phyloP scores from a whole-genome alignment of 1,139 yeast species.

The Geotrichum carabidarum region DNA sequence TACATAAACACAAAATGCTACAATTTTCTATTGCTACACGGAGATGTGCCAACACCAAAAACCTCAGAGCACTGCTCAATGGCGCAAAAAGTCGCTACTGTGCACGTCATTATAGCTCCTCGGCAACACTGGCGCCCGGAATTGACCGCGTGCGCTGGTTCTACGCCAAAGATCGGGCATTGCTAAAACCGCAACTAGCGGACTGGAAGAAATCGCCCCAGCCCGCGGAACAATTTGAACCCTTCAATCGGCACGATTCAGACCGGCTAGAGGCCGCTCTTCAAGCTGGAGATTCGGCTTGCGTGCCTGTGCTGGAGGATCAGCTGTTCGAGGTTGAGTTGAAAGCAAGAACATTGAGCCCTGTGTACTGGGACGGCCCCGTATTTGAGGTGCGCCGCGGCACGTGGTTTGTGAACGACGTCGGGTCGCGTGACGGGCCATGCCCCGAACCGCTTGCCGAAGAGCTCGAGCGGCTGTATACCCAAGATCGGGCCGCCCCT shows the following conservation, averaged over 20 bases:
- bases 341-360: constrained; percentile 48
- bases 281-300: constrained; percentile 23
- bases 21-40: too few relatives aligned
- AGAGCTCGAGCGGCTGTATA: constrained; percentile 57
- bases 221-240: constrained; percentile 56
- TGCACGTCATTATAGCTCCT: too few relatives aligned
- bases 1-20: too few relatives aligned
- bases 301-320: constrained; percentile 73
- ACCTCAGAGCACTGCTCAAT: too few relatives aligned
- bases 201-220: constrained; percentile 35
- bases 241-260: constrained; percentile 65
- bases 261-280: constrained; percentile 52
- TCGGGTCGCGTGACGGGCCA: constrained; percentile 45
- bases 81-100: too few relatives aligned
- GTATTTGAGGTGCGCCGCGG: constrained; percentile 79
- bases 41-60: too few relatives aligned
- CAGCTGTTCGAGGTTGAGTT: constrained; percentile 69
- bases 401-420: constrained; percentile 66
- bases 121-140: too few relatives aligned
- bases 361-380: constrained; percentile 90
- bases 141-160: constrained; percentile 49
- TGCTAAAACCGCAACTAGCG: constrained; percentile 55
- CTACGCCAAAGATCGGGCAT: constrained; percentile 76
- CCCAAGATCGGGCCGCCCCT: constrained; percentile 32
- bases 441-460: constrained; percentile 48